Evolutionary conservation across 225 moss, liverwort and hornwort species (phyloP), one percentile per base, ranked within the genome.

Genomic region (Physcomitrellopsis africana): DNA sequence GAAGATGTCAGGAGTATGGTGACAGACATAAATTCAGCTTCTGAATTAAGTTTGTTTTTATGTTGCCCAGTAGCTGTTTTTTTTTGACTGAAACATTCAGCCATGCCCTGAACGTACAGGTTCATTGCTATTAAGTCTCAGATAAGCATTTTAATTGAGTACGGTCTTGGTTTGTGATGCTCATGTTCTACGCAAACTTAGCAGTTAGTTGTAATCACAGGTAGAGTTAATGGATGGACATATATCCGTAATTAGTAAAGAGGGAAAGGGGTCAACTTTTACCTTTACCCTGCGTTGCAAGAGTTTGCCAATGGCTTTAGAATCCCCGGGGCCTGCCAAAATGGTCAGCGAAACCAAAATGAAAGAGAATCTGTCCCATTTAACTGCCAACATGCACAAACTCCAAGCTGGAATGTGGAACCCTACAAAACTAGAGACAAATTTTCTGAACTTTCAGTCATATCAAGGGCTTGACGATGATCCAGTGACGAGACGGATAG

Each of bases 321-420:
- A 68, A 10, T 47, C 56, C 22, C 32, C 72, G 24, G 69, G 60
- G 27, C 55, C 72, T 3, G 58, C 59, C 43, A 77, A 67, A 77
- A 72, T 63, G 64, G 84, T 87, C 3, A 85, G 84, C 54, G 84
- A 84, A 43, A 72, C 82, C 47, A 67, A 63, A 73, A 76, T 87
- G 71, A 87, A 82, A 67, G 75, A 81, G 29, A 87, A 87, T 48
- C 67, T 84, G 15, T 87, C 67, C 23, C 49, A 87, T n/a, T 79
- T 84, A 47, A 84, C 87, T 51, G 87, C 87, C 8, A 79, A 82
- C 63, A 79, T 87, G 65, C 87, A 75, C 61, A 87, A 87, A 79
- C 79, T 87, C n/a, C 87, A 80, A 79, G 87, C 87, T 76, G 87
- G 84, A 58, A 87, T 87, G 87, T 82, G 76, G 16, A 72, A 79